Percentiles rank a stretch among this genome's conserved stretches.
Conservation (phyloP, 2,329 filamentous ascomycete species). For the Rhynchosporium graminicola region DNA sequence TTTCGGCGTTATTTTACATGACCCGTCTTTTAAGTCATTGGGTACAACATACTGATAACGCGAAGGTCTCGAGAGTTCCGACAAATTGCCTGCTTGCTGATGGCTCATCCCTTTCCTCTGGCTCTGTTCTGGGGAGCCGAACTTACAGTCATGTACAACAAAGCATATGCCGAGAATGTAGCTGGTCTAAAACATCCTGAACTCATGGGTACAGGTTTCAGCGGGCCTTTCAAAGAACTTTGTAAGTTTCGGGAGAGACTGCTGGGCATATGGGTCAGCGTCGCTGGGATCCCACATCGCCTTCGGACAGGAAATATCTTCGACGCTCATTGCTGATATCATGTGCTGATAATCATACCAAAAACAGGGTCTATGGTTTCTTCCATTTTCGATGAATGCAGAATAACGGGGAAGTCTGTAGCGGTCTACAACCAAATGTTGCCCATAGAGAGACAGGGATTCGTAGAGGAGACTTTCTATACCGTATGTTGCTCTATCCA, state of each 20-base stretch:
- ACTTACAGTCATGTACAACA: conserved; percentile 68
- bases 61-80: conserved; percentile 69
- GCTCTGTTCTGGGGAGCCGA: conserved; percentile 76
- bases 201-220: conserved; percentile 56
- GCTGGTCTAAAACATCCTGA: conserved; percentile 75
- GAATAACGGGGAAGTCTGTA: conserved; percentile 69
- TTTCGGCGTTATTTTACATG: not conserved
- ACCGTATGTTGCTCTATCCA: conserved; percentile 43
- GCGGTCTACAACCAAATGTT: conserved; percentile 73
- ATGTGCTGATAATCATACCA: not conserved
- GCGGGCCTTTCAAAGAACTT: conserved; percentile 68
- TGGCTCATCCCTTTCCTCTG: conserved; percentile 73
- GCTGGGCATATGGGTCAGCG: too few relatives aligned
- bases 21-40: too few relatives aligned
- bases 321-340: not conserved
- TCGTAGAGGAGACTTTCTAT: conserved; percentile 78
- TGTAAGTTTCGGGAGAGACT: conserved; percentile 45
- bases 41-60: not conserved
- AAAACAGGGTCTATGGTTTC: conserved; percentile 46
- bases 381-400: conserved; percentile 66
- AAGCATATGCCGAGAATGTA: conserved; percentile 64
- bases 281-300: too few relatives aligned
- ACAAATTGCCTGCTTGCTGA: conserved; percentile 76
- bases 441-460: conserved; percentile 68
- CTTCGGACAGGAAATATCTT: not conserved